These are phyloP conservation scores for Calonectria pseudoreteaudii DNA, from an alignment of 2,329 filamentous ascomycete species.

Conservation along the genomic window DNA sequence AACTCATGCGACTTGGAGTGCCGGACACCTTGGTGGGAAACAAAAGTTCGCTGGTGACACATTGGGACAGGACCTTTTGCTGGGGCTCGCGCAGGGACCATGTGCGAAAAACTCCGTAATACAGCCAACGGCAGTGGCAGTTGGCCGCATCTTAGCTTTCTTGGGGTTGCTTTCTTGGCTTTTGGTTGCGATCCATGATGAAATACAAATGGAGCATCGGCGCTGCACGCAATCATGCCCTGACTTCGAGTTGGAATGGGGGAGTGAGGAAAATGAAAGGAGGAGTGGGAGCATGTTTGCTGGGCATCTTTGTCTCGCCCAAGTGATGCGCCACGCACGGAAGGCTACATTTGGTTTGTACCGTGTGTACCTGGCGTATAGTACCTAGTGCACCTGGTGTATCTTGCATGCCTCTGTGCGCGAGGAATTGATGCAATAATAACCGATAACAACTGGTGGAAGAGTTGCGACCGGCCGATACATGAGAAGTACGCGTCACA, in stretches of 20 bases:
- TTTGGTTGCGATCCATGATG: background rate
- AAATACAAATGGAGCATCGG: background rate
- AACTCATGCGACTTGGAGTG: constrained; percentile 11
- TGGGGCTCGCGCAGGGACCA: constrained; percentile 22
- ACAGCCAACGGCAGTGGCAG: constrained; percentile 6
- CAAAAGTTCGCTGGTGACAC: constrained; percentile 24
- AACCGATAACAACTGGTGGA: background rate
- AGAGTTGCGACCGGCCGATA: background rate
- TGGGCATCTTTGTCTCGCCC: background rate
- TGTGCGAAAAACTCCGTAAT: constrained; percentile 5
- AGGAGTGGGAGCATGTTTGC: background rate
- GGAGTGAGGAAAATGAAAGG: background rate
- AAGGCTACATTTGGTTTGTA: background rate
- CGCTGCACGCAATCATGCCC: background rate
- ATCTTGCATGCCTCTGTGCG: background rate
- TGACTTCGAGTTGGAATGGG: background rate
- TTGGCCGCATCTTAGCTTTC: background rate
- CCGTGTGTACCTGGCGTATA: background rate
- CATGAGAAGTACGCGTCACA: background rate
- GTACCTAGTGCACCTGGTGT: background rate
- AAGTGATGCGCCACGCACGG: background rate
- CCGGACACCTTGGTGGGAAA: constrained; percentile 18
- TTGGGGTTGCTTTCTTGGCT: background rate
- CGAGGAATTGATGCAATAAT: background rate
- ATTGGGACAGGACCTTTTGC: constrained; percentile 30